Conservation (phyloP, 345 rosid genomes). For the Laguncularia racemosa region DNA sequence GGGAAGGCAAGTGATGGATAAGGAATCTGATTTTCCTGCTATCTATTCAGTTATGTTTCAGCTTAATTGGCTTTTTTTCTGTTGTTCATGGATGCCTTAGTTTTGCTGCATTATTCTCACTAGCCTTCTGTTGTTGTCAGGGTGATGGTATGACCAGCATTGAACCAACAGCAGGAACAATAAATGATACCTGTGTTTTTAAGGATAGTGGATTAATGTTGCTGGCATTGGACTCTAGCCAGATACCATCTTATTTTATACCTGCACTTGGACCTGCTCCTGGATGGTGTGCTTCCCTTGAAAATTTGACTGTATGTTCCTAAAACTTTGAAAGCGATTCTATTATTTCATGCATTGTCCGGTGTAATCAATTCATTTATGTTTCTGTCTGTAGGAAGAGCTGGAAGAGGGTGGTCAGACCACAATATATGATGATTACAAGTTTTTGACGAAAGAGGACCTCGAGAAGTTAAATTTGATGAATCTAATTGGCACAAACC, state of each 20-base stretch:
- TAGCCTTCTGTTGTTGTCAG: conserved; percentile 25
- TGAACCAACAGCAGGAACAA: conserved; percentile 77
- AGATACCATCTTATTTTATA: conserved; percentile 80
- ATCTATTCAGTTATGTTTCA: no score
- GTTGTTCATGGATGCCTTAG: background rate
- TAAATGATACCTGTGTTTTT: conserved; percentile 86
- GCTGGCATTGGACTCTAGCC: conserved; percentile 74
- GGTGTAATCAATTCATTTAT: background rate
- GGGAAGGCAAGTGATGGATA: no score
- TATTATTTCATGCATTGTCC: background rate
- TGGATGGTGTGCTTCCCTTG: conserved; percentile 80
- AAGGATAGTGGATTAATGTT: conserved; percentile 81
- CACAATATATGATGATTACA: conserved; percentile 75
- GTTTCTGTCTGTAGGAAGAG: conserved; percentile 63
- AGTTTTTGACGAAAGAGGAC: conserved; percentile 83
- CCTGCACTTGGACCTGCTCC: conserved; percentile 97
- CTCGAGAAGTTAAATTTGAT: conserved; percentile 77
- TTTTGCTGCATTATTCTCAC: conserved; percentile 6
- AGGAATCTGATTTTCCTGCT: no score
- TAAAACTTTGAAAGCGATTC: background rate
- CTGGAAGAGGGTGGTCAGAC: conserved; percentile 81
- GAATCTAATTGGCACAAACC: conserved; percentile 80
- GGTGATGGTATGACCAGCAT: conserved; percentile 90
- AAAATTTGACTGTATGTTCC: conserved; percentile 63
- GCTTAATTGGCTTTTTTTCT: background rate